Percentiles rank a stretch among this genome's conserved stretches.
phyloP scores from a whole-genome alignment of 129 eudicot species.

The Centrapalus pauciflorus region DNA sequence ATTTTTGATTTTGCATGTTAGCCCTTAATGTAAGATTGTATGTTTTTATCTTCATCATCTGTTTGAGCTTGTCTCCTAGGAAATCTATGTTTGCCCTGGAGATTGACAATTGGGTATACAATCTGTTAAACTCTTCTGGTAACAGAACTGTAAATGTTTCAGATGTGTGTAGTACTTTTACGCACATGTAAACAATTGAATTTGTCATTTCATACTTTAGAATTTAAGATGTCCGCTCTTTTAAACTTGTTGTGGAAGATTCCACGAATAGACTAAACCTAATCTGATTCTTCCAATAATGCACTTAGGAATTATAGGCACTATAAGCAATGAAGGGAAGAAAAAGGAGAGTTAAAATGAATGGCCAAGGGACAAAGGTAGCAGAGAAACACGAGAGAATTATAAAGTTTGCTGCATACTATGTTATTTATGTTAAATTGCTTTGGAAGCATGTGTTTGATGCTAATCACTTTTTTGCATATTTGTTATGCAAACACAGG shows the following conservation, averaged over 20 bases:
- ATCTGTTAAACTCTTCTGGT: no score
- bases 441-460: conserved; percentile 11
- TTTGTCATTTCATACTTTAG: no score
- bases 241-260: no score
- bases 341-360: neutral
- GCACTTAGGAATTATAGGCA: no score
- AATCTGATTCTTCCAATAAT: no score
- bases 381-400: conserved; percentile 18
- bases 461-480: conserved; percentile 19
- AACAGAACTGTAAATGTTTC: no score
- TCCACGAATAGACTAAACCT: no score
- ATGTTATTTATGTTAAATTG: neutral
- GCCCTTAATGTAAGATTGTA: neutral
- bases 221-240: no score
- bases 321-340: neutral
- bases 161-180: no score
- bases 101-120: no score
- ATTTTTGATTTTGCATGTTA: neutral
- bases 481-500: neutral
- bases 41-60: neutral
- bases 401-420: conserved; percentile 11
- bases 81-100: no score
- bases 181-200: no score
- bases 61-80: neutral
- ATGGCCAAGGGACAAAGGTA: conserved; percentile 15